Evolutionary conservation across 2,329 filamentous ascomycete genomes (phyloP).

Genomic region (Trichophyton equinum): DNA sequence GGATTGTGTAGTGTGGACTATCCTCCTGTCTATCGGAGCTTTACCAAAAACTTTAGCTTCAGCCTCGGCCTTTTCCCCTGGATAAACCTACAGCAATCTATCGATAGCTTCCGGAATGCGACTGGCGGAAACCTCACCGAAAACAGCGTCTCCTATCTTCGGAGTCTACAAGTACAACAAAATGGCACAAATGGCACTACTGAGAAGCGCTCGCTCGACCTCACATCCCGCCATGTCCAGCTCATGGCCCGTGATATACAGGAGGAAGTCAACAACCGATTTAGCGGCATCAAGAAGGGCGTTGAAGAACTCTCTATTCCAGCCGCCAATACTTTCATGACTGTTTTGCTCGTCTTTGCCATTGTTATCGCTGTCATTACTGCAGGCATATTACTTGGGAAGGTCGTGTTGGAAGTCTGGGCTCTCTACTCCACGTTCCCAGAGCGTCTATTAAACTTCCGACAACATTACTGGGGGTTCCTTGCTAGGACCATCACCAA

Average conservation of each 20-base stretch:
- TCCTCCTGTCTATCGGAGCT: conserved; percentile 76
- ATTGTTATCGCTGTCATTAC: conserved; percentile 75
- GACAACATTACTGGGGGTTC: conserved; percentile 91
- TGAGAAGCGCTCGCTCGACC: conserved; percentile 44
- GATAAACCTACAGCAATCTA: conserved; percentile 63
- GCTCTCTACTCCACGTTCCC: conserved; percentile 82
- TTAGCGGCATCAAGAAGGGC: conserved; percentile 68
- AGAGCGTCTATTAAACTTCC: conserved; percentile 65
- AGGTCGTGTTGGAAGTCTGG: conserved; percentile 84
- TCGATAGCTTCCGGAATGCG: conserved; percentile 65
- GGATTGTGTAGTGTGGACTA: conserved; percentile 91
- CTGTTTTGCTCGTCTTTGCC: conserved; percentile 73
- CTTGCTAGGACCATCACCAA: conserved; percentile 81
- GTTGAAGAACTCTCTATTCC: conserved; percentile 77
- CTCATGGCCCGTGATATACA: conserved; percentile 32
- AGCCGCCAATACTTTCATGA: conserved; percentile 90
- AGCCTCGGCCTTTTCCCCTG: conserved; percentile 74
- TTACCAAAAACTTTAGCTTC: conserved; percentile 87
- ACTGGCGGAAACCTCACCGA: conserved; percentile 80
- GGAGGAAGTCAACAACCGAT: conserved; percentile 38
- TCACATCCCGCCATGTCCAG: conserved; percentile 37
- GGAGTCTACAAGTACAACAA: conserved; percentile 58
- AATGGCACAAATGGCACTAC: conserved; percentile 42
- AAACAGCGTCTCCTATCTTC: conserved; percentile 63
- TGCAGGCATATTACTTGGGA: conserved; percentile 76